Base-by-base conservation (phyloP, 345 rosid genomes). In the Trapa bicornis region DNA sequence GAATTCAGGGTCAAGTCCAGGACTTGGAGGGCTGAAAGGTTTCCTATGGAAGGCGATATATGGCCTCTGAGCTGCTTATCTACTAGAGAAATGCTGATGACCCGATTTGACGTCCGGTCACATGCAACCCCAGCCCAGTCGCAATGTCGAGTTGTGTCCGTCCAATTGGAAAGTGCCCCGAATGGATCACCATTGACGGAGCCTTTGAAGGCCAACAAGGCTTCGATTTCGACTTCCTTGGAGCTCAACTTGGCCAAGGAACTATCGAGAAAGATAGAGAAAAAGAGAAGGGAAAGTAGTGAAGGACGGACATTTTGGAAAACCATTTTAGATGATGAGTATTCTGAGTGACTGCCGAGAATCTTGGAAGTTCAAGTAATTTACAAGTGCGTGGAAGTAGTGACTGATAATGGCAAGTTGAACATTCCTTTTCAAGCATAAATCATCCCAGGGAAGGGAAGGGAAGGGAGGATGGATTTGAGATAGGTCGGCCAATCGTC, bases 21-120 rank as follows among this genome's bases (percentile, higher is more conserved):
- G 86, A 89, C 92, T 88, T 87, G 96, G 75, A 89, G 91, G 64
- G 76, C 67, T n/a, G 96, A 85, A 64, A 89, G 79, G 78, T 89
- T 89, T 41, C 88, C 81, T 2, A 87, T 74, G 64, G 75, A 79
- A 8, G 98, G 85, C 67, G 96, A 82, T 47, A 92, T 71, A 73
- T 64, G 62, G 58, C 98, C 98, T 63, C 60, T 53, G 70, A 92
- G 91, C 83, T 86, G 92, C 83, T 69, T 82, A 48, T 84, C 91
- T 36, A 68, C 52, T 47, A 92, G 75, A 67, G 83, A 63, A 73
- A 92, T 71, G 0, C 85, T 74, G 57, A 84, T 41, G 45, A 87
- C 88, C 1, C 42, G 84, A 56, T 77, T 70, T 0, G 78, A 71
- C 47, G 81, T 75, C 53, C 74, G 66, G 37, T 84, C 88, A 16